Evolutionary conservation across 192 early-diverging fungal species (phyloP), one percentile per base, ranked within the genome.

Genomic region (Podila clonocystis): DNA sequence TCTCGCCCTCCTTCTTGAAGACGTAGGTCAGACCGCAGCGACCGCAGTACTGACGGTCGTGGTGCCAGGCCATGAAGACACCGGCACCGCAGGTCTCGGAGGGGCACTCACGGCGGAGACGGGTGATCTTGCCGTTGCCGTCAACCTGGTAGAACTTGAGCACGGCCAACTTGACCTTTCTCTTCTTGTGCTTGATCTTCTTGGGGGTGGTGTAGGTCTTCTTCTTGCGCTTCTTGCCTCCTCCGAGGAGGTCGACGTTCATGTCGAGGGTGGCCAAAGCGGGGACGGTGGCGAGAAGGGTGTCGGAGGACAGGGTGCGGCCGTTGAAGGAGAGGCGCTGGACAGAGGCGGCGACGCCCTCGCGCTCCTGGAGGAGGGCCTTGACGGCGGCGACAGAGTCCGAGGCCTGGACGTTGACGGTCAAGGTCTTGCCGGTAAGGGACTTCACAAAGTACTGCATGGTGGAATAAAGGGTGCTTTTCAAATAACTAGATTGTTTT

Each of bases 111-210:
- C 98, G 96, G 73, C 97, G 92, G 64, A 99, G 95, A 90, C 97
- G 94, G 77, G 97, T 98, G 86, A 99, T 93, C 91, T 97, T 97
- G 76, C 96, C 96, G 84, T 93, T 91, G 82, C 93, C 92, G 67
- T 99, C 98, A 63, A 99, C 97, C 94, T 99, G 97, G 93, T 98
- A 99, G 94, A 92, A 98, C 93, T 98, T 97, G 85, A 99, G 91
- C 76, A 98, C 94, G 41, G 97, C 95, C 80, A 99, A 89, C 91
- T 99, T 99, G 85, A 98, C 96, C 91, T 98, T 98, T 93, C 95
- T 96, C 85, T 92, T 90, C 95, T 98, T 98, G 92, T 99, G 97
- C 85, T 96, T 94, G 82, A 96, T 96, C 93, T 98, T 98, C 95
- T 99, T 98, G 88, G 98, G 98, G 70, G 98, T 99, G 78, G 97